Conservation (phyloP, 352 stramenopile species). For the Saprolegnia parasitica region DNA sequence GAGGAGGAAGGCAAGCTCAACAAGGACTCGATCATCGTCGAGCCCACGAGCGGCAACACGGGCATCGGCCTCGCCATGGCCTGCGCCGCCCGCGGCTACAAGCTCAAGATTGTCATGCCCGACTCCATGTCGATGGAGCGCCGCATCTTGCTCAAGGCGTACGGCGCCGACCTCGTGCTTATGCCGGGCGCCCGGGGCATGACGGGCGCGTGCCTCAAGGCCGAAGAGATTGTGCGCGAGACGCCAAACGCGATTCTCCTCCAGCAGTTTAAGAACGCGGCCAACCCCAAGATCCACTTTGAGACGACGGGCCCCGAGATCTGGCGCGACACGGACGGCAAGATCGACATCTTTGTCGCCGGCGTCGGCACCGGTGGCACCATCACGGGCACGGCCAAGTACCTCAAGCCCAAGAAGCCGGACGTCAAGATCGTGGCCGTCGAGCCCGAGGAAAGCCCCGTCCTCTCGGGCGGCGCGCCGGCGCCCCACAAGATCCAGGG, state of each 20-base stretch:
- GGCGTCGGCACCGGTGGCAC: constrained; percentile 85
- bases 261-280: constrained; percentile 95
- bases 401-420: constrained; percentile 85
- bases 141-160: constrained; percentile 92
- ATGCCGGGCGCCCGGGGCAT: constrained; percentile 85
- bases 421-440: constrained; percentile 78
- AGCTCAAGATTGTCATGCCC: constrained; percentile 93
- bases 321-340: constrained; percentile 83
- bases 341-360: constrained; percentile 85
- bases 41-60: constrained; percentile 94
- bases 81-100: constrained; percentile 84
- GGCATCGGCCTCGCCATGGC: constrained; percentile 93
- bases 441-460: constrained; percentile 76
- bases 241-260: constrained; percentile 80
- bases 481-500: constrained; percentile 84
- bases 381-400: constrained; percentile 76
- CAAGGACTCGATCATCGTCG: constrained; percentile 86
- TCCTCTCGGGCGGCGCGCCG: constrained; percentile 76
- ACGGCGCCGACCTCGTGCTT: constrained; percentile 88
- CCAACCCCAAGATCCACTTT: constrained; percentile 93
- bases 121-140: constrained; percentile 96
- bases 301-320: constrained; percentile 85
- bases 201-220: constrained; percentile 72
- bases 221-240: constrained; percentile 69
- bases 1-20: constrained; percentile 62